A percentile compares a stretch with the other conserved stretches of the same genome.
phyloP scores from a whole-genome alignment of 1,284 basidiomycete genomes.

The Ceraceosorus guamensis region DNA sequence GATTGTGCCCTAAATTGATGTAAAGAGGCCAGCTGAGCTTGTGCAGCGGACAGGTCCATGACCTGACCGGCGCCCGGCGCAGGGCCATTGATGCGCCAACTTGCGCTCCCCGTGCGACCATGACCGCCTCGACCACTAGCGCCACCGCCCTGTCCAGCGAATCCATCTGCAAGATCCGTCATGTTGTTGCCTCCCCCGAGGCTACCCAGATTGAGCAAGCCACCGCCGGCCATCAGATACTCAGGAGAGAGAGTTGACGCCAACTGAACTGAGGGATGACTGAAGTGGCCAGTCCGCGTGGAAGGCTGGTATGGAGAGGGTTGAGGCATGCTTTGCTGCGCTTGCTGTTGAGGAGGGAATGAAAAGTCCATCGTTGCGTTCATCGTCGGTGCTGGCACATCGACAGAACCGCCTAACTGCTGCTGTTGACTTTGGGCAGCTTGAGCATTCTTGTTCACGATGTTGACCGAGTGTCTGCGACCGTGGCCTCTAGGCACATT shows the following conservation, averaged over 20 bases:
- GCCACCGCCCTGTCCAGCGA: conserved; percentile 18
- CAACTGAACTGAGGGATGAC: conserved; percentile 42
- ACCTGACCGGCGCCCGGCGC: conserved; percentile 18
- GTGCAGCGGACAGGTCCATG: conserved; percentile 53
- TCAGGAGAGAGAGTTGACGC: conserved; percentile 36
- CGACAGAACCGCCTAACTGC: conserved; percentile 3
- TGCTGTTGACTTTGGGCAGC: conserved; percentile 33
- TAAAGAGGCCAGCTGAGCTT: conserved; percentile 88
- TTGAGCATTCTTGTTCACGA: conserved; percentile 51
- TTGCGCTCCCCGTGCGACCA: conserved; percentile 18
- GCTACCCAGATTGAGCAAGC: conserved; percentile 32
- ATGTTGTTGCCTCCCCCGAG: conserved; percentile 25
- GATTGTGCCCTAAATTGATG: conserved; percentile 73
- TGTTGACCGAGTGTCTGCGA: conserved; percentile 87
- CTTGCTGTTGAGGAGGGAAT: conserved; percentile 21
- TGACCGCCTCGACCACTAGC: conserved; percentile 24
- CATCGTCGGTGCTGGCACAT: conserved; percentile 13
- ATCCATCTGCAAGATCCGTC: conserved; percentile 40
- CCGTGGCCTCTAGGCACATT: conserved; percentile 64
- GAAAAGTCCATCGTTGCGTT: conserved; percentile 32
- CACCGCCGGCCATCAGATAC: conserved; percentile 46
- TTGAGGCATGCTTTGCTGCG: conserved; percentile 1
- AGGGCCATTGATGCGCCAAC: conserved; percentile 27
- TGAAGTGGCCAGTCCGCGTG: conserved; percentile 24
- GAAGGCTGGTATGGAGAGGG: background rate